These are phyloP conservation scores for Cenococcum geophilum DNA, from an alignment of 495 filamentous ascomycete genomes.

Conservation along the genomic window DNA sequence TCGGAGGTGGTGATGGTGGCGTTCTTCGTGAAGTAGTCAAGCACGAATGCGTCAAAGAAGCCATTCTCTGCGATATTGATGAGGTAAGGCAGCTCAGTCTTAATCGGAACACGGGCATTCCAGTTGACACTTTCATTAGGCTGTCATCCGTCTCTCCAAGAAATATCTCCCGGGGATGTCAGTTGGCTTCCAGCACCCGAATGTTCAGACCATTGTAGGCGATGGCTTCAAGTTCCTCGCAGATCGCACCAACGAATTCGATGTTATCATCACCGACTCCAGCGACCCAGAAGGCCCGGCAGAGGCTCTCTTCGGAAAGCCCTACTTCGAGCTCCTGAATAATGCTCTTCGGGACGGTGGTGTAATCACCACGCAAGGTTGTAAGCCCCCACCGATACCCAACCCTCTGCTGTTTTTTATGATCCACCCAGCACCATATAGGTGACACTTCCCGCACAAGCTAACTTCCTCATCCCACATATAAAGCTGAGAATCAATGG, in stretches of 20 bases:
- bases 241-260: slow-evolving; percentile 88
- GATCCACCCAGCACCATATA: not conserved
- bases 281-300: slow-evolving; percentile 96
- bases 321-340: slow-evolving; percentile 90
- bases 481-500: slow-evolving; percentile 96
- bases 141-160: slow-evolving; percentile 97
- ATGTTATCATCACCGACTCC: slow-evolving; percentile 99
- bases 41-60: slow-evolving; percentile 85
- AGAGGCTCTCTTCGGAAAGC: slow-evolving; percentile 94
- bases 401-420: slow-evolving; percentile 8
- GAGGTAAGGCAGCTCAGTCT: slow-evolving; percentile 53
- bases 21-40: slow-evolving; percentile 97
- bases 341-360: slow-evolving; percentile 88
- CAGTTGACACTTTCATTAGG: slow-evolving; percentile 43
- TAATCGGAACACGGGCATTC: not conserved
- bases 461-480: slow-evolving; percentile 32
- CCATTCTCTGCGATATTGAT: slow-evolving; percentile 95
- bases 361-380: slow-evolving; percentile 99
- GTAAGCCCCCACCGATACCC: slow-evolving; percentile 69
- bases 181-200: slow-evolving; percentile 86
- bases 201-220: slow-evolving; percentile 82
- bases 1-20: slow-evolving; percentile 94
- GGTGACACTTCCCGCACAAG: slow-evolving; percentile 7
- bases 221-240: slow-evolving; percentile 98
- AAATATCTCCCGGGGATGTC: slow-evolving; percentile 95